These are phyloP conservation scores for Apiospora pterosperma DNA, from an alignment of 2,329 filamentous ascomycete species.

Conservation along the genomic window DNA sequence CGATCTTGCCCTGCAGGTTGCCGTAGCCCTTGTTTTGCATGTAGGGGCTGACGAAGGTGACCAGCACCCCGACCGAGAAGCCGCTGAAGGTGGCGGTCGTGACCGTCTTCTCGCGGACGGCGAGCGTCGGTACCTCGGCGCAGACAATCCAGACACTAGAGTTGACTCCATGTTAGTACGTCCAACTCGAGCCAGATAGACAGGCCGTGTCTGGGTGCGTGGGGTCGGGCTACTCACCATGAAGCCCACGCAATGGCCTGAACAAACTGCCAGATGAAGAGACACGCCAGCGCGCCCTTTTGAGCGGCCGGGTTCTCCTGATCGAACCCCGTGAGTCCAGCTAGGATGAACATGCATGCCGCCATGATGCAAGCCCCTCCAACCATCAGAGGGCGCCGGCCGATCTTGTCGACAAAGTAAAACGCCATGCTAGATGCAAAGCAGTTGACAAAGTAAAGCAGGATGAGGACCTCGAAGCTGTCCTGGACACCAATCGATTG, in stretches of 20 bases:
- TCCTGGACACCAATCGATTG: slow-evolving; percentile 15
- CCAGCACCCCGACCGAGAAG: slow-evolving; percentile 20
- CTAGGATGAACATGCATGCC: slow-evolving; percentile 10
- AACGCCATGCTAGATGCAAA: slow-evolving; percentile 10
- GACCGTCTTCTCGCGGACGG: slow-evolving; percentile 26
- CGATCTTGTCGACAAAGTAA: slow-evolving; percentile 12
- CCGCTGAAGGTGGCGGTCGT: slow-evolving; percentile 22
- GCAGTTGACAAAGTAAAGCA: slow-evolving; percentile 12
- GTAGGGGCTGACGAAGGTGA: slow-evolving; percentile 27
- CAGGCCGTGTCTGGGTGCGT: not conserved
- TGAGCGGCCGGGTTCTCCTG: slow-evolving; percentile 4
- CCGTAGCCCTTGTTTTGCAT: slow-evolving; percentile 22
- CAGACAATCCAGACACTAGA: slow-evolving; percentile 23
- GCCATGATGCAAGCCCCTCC: slow-evolving; percentile 7
- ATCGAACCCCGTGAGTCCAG: slow-evolving; percentile 9
- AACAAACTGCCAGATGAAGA: slow-evolving; percentile 14
- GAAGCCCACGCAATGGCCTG: slow-evolving; percentile 14
- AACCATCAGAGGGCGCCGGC: slow-evolving; percentile 12
- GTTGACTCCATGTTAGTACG: not conserved
- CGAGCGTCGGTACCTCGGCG: slow-evolving; percentile 22
- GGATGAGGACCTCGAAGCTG: slow-evolving; percentile 13
- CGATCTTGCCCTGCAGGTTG: slow-evolving; percentile 19
- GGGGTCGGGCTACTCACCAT: slow-evolving; percentile 5
- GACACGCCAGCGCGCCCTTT: slow-evolving; percentile 11
- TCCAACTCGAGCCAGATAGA: not conserved